Percentiles rank a stretch among this genome's conserved stretches.
Conservation (phyloP, 1,139 yeast species). For the Protomyces arabidopsidicola region DNA sequence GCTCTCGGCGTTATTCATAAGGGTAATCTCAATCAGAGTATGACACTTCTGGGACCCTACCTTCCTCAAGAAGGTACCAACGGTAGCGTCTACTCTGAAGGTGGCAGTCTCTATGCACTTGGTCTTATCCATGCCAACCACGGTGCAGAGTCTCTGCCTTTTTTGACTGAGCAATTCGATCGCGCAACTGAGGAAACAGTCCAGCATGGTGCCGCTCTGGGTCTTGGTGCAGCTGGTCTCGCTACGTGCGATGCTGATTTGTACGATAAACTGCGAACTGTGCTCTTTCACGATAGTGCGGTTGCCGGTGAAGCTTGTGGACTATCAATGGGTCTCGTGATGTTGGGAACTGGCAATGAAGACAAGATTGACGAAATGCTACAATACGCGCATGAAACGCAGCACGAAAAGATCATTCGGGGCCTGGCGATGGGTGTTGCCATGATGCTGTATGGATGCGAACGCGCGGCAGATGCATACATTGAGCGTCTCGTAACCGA, state of each 20-base stretch:
- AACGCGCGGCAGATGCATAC: slow-evolving; percentile 69
- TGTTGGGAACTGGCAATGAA: slow-evolving; percentile 87
- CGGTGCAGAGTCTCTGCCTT: slow-evolving; percentile 81
- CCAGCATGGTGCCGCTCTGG: slow-evolving; percentile 93
- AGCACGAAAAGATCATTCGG: slow-evolving; percentile 90
- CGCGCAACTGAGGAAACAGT: slow-evolving; percentile 57
- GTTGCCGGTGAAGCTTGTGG: slow-evolving; percentile 97
- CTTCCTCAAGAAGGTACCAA: slow-evolving; percentile 51
- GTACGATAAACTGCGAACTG: slow-evolving; percentile 78
- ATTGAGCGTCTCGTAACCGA: slow-evolving; percentile 65
- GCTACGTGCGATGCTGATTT: slow-evolving; percentile 70
- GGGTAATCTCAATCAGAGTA: slow-evolving; percentile 90
- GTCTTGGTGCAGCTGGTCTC: slow-evolving; percentile 97
- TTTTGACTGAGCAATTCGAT: slow-evolving; percentile 56
- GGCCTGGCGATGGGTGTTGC: slow-evolving; percentile 90
- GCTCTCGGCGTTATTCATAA: slow-evolving; percentile 96
- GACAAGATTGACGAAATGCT: slow-evolving; percentile 75
- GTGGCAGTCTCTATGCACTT: slow-evolving; percentile 90
- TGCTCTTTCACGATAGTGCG: slow-evolving; percentile 85
- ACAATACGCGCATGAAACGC: slow-evolving; percentile 89
- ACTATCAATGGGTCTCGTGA: slow-evolving; percentile 89
- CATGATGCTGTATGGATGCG: slow-evolving; percentile 76
- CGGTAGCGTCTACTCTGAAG: slow-evolving; percentile 76
- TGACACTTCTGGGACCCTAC: slow-evolving; percentile 80
- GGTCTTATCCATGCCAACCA: slow-evolving; percentile 96